Evolutionary conservation across 768 basidiomycete species (phyloP).

Genomic region (Steccherinum ochraceum): DNA sequence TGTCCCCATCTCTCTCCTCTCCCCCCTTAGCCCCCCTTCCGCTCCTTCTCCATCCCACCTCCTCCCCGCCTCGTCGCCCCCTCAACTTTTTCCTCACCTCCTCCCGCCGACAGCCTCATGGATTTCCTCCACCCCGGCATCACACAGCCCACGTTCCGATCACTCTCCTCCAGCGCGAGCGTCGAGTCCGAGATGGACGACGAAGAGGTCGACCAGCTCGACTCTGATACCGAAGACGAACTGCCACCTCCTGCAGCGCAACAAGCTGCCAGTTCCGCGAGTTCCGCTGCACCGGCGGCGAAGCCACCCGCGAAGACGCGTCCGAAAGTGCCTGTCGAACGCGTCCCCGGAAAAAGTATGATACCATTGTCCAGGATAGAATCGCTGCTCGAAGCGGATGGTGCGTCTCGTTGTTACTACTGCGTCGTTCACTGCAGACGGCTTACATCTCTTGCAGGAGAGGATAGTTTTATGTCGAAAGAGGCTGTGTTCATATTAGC

Average conservation of each 20-base stretch:
- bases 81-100: background rate
- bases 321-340: slow-evolving; percentile 30
- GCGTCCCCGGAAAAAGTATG: slow-evolving; percentile 59
- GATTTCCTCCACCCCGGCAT: slow-evolving; percentile 2
- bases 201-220: slow-evolving; percentile 63
- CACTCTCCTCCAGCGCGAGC: slow-evolving; percentile 1
- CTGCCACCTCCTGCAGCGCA: slow-evolving; percentile 11
- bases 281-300: background rate
- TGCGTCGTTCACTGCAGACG: slow-evolving; percentile 8
- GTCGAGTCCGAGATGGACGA: slow-evolving; percentile 36
- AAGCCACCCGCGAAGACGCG: slow-evolving; percentile 19
- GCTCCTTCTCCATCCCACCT: background rate
- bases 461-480: slow-evolving; percentile 60
- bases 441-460: slow-evolving; percentile 32
- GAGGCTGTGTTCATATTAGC: slow-evolving; percentile 72
- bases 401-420: slow-evolving; percentile 31
- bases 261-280: slow-evolving; percentile 3
- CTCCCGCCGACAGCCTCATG: slow-evolving; percentile 1
- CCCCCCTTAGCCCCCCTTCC: slow-evolving; percentile 6
- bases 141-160: slow-evolving; percentile 3
- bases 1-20: slow-evolving; percentile 2
- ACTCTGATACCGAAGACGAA: slow-evolving; percentile 44
- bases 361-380: slow-evolving; percentile 65
- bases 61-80: background rate
- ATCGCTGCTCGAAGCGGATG: slow-evolving; percentile 75